These are phyloP conservation scores for Asterophora lycoperdoides DNA, from an alignment of 768 basidiomycete species.

Conservation along the genomic window DNA sequence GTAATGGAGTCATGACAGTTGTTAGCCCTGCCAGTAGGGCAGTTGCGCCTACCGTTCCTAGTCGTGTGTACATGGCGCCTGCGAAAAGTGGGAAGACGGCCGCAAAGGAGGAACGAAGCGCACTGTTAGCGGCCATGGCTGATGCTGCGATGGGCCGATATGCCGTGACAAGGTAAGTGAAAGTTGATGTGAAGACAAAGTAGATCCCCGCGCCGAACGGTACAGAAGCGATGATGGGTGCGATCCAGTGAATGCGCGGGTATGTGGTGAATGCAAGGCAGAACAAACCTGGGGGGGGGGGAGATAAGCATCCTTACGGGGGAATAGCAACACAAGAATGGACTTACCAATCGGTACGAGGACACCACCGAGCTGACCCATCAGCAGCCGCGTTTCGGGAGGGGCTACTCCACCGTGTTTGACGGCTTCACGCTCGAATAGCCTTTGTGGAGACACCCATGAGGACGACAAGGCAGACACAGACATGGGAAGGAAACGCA, in stretches of 20 bases:
- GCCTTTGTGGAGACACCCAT: slow-evolving; percentile 20
- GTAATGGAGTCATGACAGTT: slow-evolving; percentile 56
- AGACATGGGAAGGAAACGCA: slow-evolving; percentile 27
- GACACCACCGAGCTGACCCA: slow-evolving; percentile 66
- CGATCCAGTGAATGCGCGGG: slow-evolving; percentile 55
- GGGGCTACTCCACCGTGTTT: slow-evolving; percentile 46
- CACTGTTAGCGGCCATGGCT: slow-evolving; percentile 64
- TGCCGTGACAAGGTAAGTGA: slow-evolving; percentile 67
- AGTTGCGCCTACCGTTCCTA: slow-evolving; percentile 70
- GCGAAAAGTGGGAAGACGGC: slow-evolving; percentile 63
- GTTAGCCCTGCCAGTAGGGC: slow-evolving; percentile 66
- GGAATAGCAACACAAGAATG: slow-evolving; percentile 28
- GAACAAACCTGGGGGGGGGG: slow-evolving; percentile 39
- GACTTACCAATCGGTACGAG: slow-evolving; percentile 54
- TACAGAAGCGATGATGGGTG: slow-evolving; percentile 57
- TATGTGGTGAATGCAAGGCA: slow-evolving; percentile 58
- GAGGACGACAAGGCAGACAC: too few species aligned
- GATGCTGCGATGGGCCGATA: slow-evolving; percentile 66
- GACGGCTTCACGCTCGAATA: slow-evolving; percentile 32
- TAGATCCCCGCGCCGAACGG: slow-evolving; percentile 65
- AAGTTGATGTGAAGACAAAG: slow-evolving; percentile 66
- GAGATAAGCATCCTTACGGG: too few species aligned
- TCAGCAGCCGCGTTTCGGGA: slow-evolving; percentile 60
- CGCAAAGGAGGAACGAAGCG: slow-evolving; percentile 57
- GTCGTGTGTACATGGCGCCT: slow-evolving; percentile 60